phyloP scores from a whole-genome alignment of 176 grass and related monocot species.

The Hordeum marinum region DNA sequence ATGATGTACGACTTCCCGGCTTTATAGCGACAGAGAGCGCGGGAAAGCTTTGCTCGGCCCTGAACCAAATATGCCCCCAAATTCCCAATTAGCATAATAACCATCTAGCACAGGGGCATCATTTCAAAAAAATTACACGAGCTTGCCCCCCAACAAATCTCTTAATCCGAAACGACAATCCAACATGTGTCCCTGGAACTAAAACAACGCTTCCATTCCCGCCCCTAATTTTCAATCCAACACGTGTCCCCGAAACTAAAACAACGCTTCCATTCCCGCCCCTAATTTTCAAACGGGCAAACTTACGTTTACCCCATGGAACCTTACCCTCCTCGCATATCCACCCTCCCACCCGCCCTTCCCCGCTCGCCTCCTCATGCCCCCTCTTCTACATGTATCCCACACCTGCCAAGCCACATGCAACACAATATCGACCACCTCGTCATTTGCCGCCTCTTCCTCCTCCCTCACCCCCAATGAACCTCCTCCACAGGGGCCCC shows the following conservation, averaged over 20 bases:
- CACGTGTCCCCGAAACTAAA: not conserved
- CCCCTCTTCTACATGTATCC: conserved; percentile 15
- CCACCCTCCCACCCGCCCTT: not conserved
- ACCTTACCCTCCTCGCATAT: conserved; percentile 11
- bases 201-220: not conserved
- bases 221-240: conserved; percentile 40
- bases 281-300: conserved; percentile 45
- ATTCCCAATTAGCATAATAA: not conserved
- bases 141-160: not conserved
- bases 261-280: not conserved
- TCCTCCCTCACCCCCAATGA: not conserved
- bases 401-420: conserved; percentile 40
- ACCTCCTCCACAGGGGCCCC: too few relatives aligned
- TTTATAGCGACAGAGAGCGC: not conserved
- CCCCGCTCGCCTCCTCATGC: not conserved
- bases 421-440: conserved; percentile 19
- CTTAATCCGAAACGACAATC: not conserved
- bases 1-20: not conserved
- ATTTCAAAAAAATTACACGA: not conserved
- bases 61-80: not conserved
- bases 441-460: not conserved
- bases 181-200: not conserved
- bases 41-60: not conserved
- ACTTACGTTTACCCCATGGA: not conserved
- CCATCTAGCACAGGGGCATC: not conserved